These are phyloP conservation scores for Bothriochloa decipiens DNA, from an alignment of 176 grass and related monocot genomes.

Conservation along the genomic window DNA sequence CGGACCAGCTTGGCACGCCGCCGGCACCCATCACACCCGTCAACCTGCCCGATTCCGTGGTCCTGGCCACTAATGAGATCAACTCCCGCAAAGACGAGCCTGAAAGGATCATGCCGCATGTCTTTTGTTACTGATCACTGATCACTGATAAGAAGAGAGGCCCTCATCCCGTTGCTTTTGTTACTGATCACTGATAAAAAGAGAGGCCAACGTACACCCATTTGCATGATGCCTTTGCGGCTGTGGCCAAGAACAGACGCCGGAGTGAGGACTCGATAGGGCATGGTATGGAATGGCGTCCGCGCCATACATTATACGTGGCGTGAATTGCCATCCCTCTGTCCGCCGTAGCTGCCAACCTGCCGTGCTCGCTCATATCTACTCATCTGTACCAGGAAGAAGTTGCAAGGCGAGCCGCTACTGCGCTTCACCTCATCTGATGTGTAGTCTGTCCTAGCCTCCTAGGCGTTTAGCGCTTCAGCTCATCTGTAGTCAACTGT, in stretches of 20 bases:
- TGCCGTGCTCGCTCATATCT: not conserved
- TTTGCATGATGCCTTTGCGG: not conserved
- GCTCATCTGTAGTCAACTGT: too few species aligned
- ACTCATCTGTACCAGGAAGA: not conserved
- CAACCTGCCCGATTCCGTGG: not conserved
- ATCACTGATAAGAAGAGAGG: not conserved
- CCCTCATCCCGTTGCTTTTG: not conserved
- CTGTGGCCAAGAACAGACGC: not conserved
- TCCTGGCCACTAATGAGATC: not conserved
- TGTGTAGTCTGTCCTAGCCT: too few species aligned
- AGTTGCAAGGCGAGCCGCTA: not conserved
- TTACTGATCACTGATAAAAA: not conserved
- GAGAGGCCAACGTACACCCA: not conserved
- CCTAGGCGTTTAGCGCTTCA: too few species aligned
- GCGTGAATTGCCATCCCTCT: not conserved
- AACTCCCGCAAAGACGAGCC: not conserved
- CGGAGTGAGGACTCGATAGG: not conserved
- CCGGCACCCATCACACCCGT: not conserved
- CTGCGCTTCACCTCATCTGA: too few species aligned
- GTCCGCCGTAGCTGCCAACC: not conserved
- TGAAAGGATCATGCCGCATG: not conserved
- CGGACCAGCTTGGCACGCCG: not conserved
- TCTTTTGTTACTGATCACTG: constrained; percentile 7
- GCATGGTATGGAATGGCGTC: not conserved
- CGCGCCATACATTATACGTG: not conserved